Conservation (phyloP, 2,329 filamentous ascomycete genomes). For the Penicillium fuscoglaucum region DNA sequence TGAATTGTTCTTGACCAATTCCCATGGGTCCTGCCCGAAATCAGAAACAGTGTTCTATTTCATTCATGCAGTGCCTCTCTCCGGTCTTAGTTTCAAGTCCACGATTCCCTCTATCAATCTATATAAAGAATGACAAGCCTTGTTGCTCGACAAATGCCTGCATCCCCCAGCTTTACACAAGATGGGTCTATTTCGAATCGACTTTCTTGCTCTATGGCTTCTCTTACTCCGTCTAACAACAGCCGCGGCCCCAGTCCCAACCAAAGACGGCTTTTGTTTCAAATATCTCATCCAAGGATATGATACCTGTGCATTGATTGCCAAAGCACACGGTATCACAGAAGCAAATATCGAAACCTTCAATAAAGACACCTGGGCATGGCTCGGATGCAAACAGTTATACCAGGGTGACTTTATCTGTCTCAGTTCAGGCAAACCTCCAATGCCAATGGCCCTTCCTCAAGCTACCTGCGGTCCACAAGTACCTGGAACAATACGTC, state of each 20-base stretch:
- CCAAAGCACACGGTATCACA: slow-evolving; percentile 34
- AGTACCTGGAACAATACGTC: slow-evolving; percentile 37
- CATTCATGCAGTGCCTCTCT: neutral
- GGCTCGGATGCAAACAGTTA: slow-evolving; percentile 43
- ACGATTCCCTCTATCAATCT: neutral
- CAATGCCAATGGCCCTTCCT: slow-evolving; percentile 40
- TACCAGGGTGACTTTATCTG: slow-evolving; percentile 39
- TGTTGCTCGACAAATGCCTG: neutral
- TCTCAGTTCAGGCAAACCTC: slow-evolving; percentile 43
- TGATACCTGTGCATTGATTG: slow-evolving; percentile 37
- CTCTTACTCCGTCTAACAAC: neutral
- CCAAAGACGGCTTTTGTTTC: neutral
- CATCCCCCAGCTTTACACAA: neutral
- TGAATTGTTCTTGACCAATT: neutral
- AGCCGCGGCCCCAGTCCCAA: neutral
- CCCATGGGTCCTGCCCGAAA: neutral
- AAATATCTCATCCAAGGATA: slow-evolving; percentile 34
- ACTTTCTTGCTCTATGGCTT: slow-evolving; percentile 1
- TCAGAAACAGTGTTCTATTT: neutral
- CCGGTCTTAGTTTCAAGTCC: neutral
- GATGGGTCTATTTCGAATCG: neutral
- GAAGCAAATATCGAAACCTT: slow-evolving; percentile 38
- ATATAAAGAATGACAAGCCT: neutral
- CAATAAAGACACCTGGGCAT: slow-evolving; percentile 51
- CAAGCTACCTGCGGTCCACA: slow-evolving; percentile 51